Percentiles rank a stretch among this genome's conserved stretches.
These are phyloP conservation scores for Crithidia expoeki DNA, from an alignment of 208 protist genomes.

Conservation along the genomic window DNA sequence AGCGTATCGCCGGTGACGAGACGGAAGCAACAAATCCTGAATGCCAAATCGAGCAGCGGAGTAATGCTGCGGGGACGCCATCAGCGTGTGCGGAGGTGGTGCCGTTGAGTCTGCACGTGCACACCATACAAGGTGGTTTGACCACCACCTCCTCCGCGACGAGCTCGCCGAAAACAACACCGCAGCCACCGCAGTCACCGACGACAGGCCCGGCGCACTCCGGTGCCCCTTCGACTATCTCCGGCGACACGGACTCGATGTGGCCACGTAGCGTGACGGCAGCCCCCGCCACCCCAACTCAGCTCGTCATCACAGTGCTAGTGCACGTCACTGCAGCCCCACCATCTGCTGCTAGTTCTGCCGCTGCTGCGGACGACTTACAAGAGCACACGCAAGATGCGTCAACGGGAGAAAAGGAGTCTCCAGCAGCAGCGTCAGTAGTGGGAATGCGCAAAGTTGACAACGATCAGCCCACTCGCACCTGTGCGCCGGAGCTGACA, in stretches of 20 bases:
- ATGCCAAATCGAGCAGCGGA: too few relatives aligned
- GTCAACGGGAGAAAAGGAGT: neutral
- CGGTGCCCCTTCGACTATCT: slow-evolving; percentile 4
- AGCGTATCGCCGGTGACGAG: slow-evolving; percentile 21
- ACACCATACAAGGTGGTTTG: slow-evolving; percentile 20
- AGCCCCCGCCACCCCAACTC: slow-evolving; percentile 12
- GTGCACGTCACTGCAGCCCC: slow-evolving; percentile 17
- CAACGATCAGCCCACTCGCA: neutral
- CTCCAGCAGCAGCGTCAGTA: neutral
- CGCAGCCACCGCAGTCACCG: neutral
- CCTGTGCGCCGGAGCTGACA: neutral
- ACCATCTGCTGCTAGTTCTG: too few relatives aligned
- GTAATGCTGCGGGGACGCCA: neutral
- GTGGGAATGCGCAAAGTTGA: neutral
- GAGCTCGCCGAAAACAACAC: neutral
- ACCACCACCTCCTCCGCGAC: neutral
- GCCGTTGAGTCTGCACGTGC: slow-evolving; percentile 34
- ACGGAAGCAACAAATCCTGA: too few relatives aligned
- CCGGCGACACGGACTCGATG: slow-evolving; percentile 20
- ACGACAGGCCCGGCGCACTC: slow-evolving; percentile 7
- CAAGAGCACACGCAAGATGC: neutral
- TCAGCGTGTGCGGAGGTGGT: slow-evolving; percentile 2
- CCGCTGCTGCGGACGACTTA: neutral
- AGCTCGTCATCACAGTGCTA: slow-evolving; percentile 30
- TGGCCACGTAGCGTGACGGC: neutral